Evolutionary conservation across 805 yeast species (phyloP).

Genomic region (Schizosaccharomyces japonicus): DNA sequence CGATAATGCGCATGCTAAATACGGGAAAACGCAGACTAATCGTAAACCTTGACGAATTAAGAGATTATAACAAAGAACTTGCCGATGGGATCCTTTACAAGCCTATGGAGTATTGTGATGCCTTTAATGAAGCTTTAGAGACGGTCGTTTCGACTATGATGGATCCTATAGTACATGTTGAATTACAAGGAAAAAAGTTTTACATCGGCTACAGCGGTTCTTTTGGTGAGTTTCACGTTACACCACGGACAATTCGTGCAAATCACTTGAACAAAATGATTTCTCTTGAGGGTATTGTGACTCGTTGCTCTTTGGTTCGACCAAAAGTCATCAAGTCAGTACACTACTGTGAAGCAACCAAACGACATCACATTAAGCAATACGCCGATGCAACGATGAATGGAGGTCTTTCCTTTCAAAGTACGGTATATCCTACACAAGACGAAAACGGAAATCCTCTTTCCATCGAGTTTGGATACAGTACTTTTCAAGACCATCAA

Average conservation of each 20-base stretch:
- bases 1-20: conserved; percentile 48
- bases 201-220: conserved; percentile 71
- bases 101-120: conserved; percentile 74
- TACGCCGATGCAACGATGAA: conserved; percentile 72
- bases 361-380: conserved; percentile 70
- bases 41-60: conserved; percentile 63
- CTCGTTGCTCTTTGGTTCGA: conserved; percentile 74
- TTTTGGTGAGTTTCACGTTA: conserved; percentile 65
- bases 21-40: conserved; percentile 41
- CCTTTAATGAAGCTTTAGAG: conserved; percentile 65
- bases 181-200: conserved; percentile 38
- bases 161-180: conserved; percentile 30
- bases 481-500: conserved; percentile 85
- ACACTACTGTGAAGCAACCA: conserved; percentile 70
- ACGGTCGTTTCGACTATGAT: conserved; percentile 56
- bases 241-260: conserved; percentile 71
- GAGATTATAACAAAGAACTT: conserved; percentile 55
- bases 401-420: conserved; percentile 6
- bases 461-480: conserved; percentile 75
- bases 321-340: conserved; percentile 82
- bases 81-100: conserved; percentile 53
- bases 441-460: conserved; percentile 78
- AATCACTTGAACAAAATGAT: conserved; percentile 55
- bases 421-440: conserved; percentile 60
- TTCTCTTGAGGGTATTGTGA: conserved; percentile 83